Conservation (phyloP, 495 filamentous ascomycete genomes). For the Xylaria telfairii region DNA sequence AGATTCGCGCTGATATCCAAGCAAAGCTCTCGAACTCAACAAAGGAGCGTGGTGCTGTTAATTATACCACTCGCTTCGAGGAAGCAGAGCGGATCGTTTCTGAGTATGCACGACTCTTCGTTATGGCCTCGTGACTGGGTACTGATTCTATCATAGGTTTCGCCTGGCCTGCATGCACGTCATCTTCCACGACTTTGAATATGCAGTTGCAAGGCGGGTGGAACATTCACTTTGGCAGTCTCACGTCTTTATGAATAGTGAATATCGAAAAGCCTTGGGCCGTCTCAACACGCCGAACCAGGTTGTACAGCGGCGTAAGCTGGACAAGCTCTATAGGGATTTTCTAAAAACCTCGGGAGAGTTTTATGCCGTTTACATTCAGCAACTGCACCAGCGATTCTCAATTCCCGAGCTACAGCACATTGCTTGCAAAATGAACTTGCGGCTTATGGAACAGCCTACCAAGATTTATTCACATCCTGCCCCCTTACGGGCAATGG, state of each 20-base stretch:
- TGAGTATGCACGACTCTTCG: slow-evolving; percentile 32
- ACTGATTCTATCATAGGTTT: slow-evolving; percentile 58
- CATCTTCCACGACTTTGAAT: slow-evolving; percentile 76
- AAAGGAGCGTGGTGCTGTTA: slow-evolving; percentile 33
- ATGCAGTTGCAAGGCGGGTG: slow-evolving; percentile 64
- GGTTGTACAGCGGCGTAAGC: slow-evolving; percentile 77
- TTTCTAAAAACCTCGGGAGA: slow-evolving; percentile 86
- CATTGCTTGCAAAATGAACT: slow-evolving; percentile 70
- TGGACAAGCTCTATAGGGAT: slow-evolving; percentile 76
- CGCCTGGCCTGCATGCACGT: slow-evolving; percentile 71
- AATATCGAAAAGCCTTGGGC: slow-evolving; percentile 69
- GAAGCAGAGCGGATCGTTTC: slow-evolving; percentile 38
- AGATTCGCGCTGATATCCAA: slow-evolving; percentile 36
- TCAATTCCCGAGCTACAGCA: slow-evolving; percentile 75
- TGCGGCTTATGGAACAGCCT: slow-evolving; percentile 49
- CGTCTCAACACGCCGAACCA: slow-evolving; percentile 57
- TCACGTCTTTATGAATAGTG: slow-evolving; percentile 76
- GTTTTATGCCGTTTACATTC: slow-evolving; percentile 86
- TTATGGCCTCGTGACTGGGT: slow-evolving; percentile 20
- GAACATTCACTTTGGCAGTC: slow-evolving; percentile 80
- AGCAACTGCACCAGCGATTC: slow-evolving; percentile 74
- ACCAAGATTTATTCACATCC: slow-evolving; percentile 49
- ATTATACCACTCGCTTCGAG: slow-evolving; percentile 39
- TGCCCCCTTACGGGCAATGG: slow-evolving; percentile 56
- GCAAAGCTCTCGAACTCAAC: slow-evolving; percentile 34